Evolutionary conservation across 192 early-diverging fungal genomes (phyloP), one percentile per base, ranked within the genome.

Genomic region (Entophlyctis helioformis): DNA sequence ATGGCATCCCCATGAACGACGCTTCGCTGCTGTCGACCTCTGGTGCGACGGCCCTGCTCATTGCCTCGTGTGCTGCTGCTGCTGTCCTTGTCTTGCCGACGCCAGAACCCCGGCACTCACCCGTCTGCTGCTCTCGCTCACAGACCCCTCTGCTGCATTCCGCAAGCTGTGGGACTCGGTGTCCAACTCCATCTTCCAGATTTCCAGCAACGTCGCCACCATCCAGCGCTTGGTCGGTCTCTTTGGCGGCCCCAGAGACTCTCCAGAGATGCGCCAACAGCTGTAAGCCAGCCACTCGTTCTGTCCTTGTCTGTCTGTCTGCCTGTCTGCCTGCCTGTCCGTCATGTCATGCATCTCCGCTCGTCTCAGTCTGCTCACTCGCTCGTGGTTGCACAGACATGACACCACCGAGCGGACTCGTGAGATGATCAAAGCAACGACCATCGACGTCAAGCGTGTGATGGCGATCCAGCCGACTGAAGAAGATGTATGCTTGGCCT

Each of bases 101-200:
- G n/a, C n/a, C n/a, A n/a, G n/a, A n/a, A n/a, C n/a, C n/a, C n/a
- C n/a, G n/a, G n/a, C n/a, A n/a, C n/a, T n/a, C n/a, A n/a, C n/a
- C n/a, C n/a, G n/a, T n/a, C n/a, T n/a, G n/a, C n/a, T n/a, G n/a
- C n/a, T n/a, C n/a, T n/a, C n/a, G n/a, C n/a, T n/a, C n/a, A n/a
- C n/a, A n/a, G n/a, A n/a, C n/a, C n/a, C n/a, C n/a, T n/a, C n/a
- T n/a, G n/a, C n/a, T n/a, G n/a, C n/a, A n/a, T n/a, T n/a, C n/a
- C n/a, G n/a, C 36, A 58, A 59, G 15, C 49, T 72, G 25, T 69
- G 70, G 39, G 82, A 84, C 27, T 67, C 74, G 43, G 71, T 87
- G 10, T 91, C 88, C 11, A 82, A 87, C 48, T 72, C 85, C 50
- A 76, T 96, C 26, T 93, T 91, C 60, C 68, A 71, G 31, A 87